Percentiles rank a stretch among this genome's conserved stretches.
Evolutionary conservation across 2,329 filamentous ascomycete species (phyloP).

Genomic region (Albifimbria verrucaria): DNA sequence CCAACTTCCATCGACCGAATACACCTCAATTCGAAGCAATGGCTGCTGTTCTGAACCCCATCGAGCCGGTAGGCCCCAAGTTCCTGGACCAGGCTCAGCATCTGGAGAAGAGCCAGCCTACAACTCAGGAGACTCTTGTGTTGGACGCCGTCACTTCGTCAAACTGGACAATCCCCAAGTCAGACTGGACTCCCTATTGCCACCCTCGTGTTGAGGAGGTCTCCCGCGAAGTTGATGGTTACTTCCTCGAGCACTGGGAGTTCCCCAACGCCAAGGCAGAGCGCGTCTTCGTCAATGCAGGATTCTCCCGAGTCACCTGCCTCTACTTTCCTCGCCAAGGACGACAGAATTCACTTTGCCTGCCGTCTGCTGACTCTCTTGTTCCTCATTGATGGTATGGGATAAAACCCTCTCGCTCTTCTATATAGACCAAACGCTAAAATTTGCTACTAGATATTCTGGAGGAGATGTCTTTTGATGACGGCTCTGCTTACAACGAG

Average conservation of each 20-base stretch:
- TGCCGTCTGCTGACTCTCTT: constrained; percentile 35
- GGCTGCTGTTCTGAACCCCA: neutral
- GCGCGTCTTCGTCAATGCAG: constrained; percentile 28
- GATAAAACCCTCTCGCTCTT: neutral
- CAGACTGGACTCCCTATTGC: neutral
- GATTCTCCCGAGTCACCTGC: constrained; percentile 33
- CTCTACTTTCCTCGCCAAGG: constrained; percentile 29
- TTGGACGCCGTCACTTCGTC: neutral
- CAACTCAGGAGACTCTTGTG: no score
- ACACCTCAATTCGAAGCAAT: neutral
- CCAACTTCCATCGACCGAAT: neutral
- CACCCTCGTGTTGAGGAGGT: constrained; percentile 11
- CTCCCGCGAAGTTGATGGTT: constrained; percentile 31
- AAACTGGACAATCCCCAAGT: neutral
- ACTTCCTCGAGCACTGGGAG: constrained; percentile 34
- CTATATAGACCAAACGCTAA: neutral
- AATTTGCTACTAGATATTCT: neutral
- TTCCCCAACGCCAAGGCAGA: constrained; percentile 27
- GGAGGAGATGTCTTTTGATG: neutral
- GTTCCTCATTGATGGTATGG: constrained; percentile 41
- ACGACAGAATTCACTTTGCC: constrained; percentile 35
- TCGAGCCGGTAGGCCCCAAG: neutral
- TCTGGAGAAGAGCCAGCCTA: neutral
- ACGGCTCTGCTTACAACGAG: neutral
- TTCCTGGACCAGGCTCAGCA: neutral